Evolutionary conservation across 2,329 filamentous ascomycete genomes (phyloP).

Genomic region (Pestalotiopsis sp.): DNA sequence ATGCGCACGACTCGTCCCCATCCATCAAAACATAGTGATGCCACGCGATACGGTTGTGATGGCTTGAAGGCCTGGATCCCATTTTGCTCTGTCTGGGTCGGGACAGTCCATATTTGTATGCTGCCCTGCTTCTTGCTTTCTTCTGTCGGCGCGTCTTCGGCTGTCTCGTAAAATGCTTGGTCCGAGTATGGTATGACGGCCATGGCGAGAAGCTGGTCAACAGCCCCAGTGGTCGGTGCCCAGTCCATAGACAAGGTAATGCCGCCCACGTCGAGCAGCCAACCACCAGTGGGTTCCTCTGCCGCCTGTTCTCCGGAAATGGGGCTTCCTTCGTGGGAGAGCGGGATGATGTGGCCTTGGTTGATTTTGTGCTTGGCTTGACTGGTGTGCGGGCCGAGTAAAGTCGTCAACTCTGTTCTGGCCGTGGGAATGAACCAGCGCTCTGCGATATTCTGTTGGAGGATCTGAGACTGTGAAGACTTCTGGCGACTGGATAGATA

Average conservation of each 20-base stretch:
- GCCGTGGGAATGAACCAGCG: conserved; percentile 26
- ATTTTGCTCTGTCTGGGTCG: conserved; percentile 30
- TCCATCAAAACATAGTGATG: conserved; percentile 48
- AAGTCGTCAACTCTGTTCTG: conserved; percentile 23
- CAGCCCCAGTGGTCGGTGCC: conserved; percentile 43
- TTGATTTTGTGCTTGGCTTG: conserved; percentile 29
- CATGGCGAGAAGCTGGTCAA: conserved; percentile 53
- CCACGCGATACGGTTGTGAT: conserved; percentile 40
- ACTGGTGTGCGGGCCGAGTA: conserved; percentile 28
- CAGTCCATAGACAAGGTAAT: conserved; percentile 56
- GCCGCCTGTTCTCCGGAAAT: conserved; percentile 19
- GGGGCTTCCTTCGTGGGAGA: conserved; percentile 27
- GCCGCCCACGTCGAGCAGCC: conserved; percentile 58
- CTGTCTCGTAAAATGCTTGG: conserved; percentile 45
- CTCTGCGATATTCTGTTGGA: conserved; percentile 26
- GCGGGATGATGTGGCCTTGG: conserved; percentile 26
- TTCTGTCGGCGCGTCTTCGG: conserved; percentile 38
- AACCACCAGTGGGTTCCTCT: conserved; percentile 38
- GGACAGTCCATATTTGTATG: conserved; percentile 57
- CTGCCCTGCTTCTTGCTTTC: conserved; percentile 46
- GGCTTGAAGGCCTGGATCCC: conserved; percentile 38
- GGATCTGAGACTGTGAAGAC: conserved; percentile 22
- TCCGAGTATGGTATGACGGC: conserved; percentile 54
- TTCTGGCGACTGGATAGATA: conserved; percentile 20
- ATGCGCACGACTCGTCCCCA: conserved; percentile 54